Evolutionary conservation across 164 flowering plant species (phyloP).

Genomic region (Cinnamomum chago): DNA sequence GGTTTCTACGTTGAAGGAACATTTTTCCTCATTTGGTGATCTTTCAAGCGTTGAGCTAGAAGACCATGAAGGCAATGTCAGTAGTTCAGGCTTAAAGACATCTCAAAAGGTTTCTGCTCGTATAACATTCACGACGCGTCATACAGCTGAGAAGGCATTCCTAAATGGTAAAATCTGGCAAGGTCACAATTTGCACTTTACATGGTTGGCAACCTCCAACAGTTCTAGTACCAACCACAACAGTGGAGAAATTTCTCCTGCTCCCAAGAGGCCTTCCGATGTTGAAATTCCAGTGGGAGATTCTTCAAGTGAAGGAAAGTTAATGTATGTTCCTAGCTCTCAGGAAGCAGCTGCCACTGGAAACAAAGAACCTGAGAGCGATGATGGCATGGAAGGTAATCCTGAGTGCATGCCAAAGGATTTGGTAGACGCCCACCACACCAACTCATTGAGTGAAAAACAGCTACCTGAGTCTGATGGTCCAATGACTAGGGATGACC

Average conservation of each 20-base stretch:
- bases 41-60: slow-evolving; percentile 68
- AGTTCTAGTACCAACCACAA: slow-evolving; percentile 13
- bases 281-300: slow-evolving; percentile 8
- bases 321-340: slow-evolving; percentile 12
- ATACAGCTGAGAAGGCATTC: slow-evolving; percentile 84
- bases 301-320: slow-evolving; percentile 23
- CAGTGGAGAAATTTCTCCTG: slow-evolving; percentile 27
- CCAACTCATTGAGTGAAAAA: slow-evolving; percentile 16
- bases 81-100: slow-evolving; percentile 21
- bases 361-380: slow-evolving; percentile 23
- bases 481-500: slow-evolving; percentile 23
- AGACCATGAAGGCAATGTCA: slow-evolving; percentile 28
- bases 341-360: slow-evolving; percentile 22
- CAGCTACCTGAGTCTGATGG: slow-evolving; percentile 23
- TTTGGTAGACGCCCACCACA: slow-evolving; percentile 16
- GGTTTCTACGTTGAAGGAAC: slow-evolving; percentile 66
- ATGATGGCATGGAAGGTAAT: slow-evolving; percentile 13
- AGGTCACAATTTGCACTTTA: slow-evolving; percentile 65
- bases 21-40: slow-evolving; percentile 70
- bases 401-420: slow-evolving; percentile 14
- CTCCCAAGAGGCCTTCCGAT: slow-evolving; percentile 23
- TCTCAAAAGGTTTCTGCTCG: slow-evolving; percentile 40
- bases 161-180: slow-evolving; percentile 66
- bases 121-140: slow-evolving; percentile 54
- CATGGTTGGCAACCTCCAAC: slow-evolving; percentile 50